Evolutionary conservation across 148 eudicot species (phyloP).

Genomic region (Nepenthes gracilis): DNA sequence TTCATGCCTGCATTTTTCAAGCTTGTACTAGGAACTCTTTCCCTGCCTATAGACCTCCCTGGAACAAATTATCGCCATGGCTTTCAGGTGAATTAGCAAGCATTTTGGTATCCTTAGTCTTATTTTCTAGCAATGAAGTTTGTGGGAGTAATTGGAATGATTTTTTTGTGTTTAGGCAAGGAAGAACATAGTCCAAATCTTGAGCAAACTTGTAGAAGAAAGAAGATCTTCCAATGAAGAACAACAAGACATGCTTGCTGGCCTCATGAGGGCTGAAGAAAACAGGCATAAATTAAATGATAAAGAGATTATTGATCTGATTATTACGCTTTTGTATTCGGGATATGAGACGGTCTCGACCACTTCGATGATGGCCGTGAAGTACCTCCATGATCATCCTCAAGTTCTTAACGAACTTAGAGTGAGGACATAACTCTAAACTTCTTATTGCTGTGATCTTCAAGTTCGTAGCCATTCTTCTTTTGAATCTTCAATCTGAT

Average conservation of each 20-base stretch:
- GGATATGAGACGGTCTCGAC: conserved; percentile 98
- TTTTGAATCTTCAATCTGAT: background rate
- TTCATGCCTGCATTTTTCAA: conserved; percentile 84
- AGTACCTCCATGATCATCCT: conserved; percentile 98
- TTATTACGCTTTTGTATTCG: conserved; percentile 88
- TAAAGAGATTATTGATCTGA: conserved; percentile 91
- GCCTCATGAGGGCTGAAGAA: conserved; percentile 46
- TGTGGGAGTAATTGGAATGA: background rate
- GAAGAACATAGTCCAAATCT: conserved; percentile 48
- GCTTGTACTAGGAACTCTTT: conserved; percentile 73
- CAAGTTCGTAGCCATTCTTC: background rate
- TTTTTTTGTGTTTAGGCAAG: conserved; percentile 45
- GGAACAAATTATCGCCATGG: conserved; percentile 69
- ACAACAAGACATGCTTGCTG: conserved; percentile 57
- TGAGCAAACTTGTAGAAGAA: conserved; percentile 46
- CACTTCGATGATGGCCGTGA: conserved; percentile 99
- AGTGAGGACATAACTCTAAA: conserved; percentile 25
- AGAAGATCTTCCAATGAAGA: conserved; percentile 42
- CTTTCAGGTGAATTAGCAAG: conserved; percentile 40
- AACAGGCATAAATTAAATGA: conserved; percentile 52
- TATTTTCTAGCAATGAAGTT: background rate
- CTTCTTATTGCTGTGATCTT: background rate
- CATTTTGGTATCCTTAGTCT: background rate
- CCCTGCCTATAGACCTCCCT: conserved; percentile 85
- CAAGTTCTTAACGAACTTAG: conserved; percentile 73